phyloP scores from a whole-genome alignment of 2,329 filamentous ascomycete species.

The Colletotrichum spinosum region DNA sequence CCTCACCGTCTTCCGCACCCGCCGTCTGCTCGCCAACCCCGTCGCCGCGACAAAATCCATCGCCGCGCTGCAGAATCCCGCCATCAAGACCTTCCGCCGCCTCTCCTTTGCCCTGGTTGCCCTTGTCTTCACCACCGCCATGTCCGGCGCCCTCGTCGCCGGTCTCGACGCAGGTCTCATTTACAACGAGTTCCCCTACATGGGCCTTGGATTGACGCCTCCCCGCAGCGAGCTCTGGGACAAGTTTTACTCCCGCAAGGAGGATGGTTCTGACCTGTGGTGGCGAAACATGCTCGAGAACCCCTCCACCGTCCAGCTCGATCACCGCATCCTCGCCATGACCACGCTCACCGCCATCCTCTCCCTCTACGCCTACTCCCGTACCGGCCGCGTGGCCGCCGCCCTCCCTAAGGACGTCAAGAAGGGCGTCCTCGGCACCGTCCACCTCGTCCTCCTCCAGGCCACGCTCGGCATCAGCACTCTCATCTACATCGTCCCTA shows the following conservation, averaged over 20 bases:
- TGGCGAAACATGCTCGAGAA: conserved; percentile 99
- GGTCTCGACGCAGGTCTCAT: conserved; percentile 96
- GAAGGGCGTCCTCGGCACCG: conserved; percentile 80
- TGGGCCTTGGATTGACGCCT: conserved; percentile 87
- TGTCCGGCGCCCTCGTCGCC: conserved; percentile 94
- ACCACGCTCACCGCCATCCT: conserved; percentile 88
- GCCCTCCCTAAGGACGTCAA: conserved; percentile 72
- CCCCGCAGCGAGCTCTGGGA: conserved; percentile 87
- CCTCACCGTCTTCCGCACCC: conserved; percentile 83
- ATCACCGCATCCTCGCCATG: conserved; percentile 92
- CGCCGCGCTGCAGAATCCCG: conserved; percentile 71
- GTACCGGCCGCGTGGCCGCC: conserved; percentile 68
- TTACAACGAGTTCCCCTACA: conserved; percentile 98
- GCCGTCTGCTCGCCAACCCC: conserved; percentile 76
- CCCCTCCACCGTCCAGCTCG: conserved; percentile 92
- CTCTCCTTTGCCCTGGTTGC: conserved; percentile 76
- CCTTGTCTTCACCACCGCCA: conserved; percentile 88
- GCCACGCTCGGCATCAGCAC: conserved; percentile 90
- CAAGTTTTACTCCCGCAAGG: conserved; percentile 82
- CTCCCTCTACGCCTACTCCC: conserved; percentile 83
- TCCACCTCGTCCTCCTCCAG: conserved; percentile 86
- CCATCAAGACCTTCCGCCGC: conserved; percentile 79
- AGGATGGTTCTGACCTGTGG: conserved; percentile 85
- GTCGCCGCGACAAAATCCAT: conserved; percentile 70
- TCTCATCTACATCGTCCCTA: conserved; percentile 92